Evolutionary conservation across 106 monocot genomes (phyloP), one percentile per base, ranked within the genome.

Genomic region (Narthecium ossifragum): DNA sequence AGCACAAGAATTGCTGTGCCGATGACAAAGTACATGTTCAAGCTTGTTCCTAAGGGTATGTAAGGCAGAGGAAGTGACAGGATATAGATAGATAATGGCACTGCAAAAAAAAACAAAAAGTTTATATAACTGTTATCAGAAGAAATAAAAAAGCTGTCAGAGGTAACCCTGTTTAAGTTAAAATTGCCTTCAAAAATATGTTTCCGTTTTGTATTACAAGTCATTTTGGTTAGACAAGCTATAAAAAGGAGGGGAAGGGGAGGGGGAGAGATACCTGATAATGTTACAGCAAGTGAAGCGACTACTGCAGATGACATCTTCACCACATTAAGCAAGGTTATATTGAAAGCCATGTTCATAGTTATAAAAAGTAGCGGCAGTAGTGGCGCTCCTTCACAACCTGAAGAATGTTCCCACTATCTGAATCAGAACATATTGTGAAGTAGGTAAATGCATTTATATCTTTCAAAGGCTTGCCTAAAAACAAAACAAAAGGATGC

Each of bases 291-390:
- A 49, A 98, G 79, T 11, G 98, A 98, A 67, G 98, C 68, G 39
- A 91, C 78, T 67, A 98, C 12, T 47, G 98, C 98, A 26, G 98
- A 91, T 51, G 98, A 84, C 55, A 91, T 79, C 77, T 91, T 98
- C 67, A 98, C 78, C 76, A 98, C 65, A 80, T 80, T 66, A 65
- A 98, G 87, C 51, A 81, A 65, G 38, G 84, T 87, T 75, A 98
- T 85, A 63, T 91, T 98, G 78, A 98, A 98, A 41, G 79, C 75
- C 76, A 98, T 87, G 66, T 98, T 98, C 34, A 70, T 61, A 52
- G 47, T 13, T 59, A 91, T 91, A 60, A 79, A 98, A 50, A 91
- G 58, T 8, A 98, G 54, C n/a, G 91, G 91, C 27, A 98, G 63
- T 46, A 78, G 65, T 37, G 96, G 96, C 60, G 96, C 86, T 73